Percentiles rank a stretch among this genome's conserved stretches.
phyloP scores from a whole-genome alignment of 768 basidiomycete species.

The Suillus bovinus region DNA sequence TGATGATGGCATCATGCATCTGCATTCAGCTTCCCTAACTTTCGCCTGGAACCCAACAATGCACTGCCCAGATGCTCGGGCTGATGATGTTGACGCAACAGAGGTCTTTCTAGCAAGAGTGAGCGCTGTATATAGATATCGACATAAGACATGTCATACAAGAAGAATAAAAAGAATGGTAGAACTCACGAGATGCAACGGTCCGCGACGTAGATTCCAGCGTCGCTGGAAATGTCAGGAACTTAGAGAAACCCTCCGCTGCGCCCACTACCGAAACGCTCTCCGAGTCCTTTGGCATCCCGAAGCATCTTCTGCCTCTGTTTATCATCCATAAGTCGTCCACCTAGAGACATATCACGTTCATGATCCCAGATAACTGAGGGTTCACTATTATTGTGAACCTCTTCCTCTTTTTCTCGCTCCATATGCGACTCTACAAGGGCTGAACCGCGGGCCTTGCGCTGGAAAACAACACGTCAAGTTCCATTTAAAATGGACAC shows the following conservation, averaged over 20 bases:
- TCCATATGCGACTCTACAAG: conserved; percentile 55
- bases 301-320: conserved; percentile 75
- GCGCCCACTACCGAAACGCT: conserved; percentile 77
- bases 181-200: no score
- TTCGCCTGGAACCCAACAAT: conserved; percentile 52
- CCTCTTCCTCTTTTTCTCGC: conserved; percentile 31
- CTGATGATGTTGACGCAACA: not conserved
- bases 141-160: no score
- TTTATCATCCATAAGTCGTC: conserved; percentile 87
- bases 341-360: conserved; percentile 86
- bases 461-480: conserved; percentile 27
- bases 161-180: no score
- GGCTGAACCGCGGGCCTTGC: conserved; percentile 51
- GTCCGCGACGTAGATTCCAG: not conserved
- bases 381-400: conserved; percentile 50
- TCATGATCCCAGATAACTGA: conserved; percentile 89
- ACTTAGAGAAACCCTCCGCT: conserved; percentile 61
- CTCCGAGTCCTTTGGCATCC: conserved; percentile 80
- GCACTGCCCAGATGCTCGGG: conserved; percentile 40
- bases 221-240: not conserved
- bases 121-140: no score
- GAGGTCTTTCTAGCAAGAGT: no score
- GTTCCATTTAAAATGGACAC: not conserved
- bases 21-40: conserved; percentile 15
- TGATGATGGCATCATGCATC: conserved; percentile 2